These are phyloP conservation scores for Halophytophthora polymorphica DNA, from an alignment of 352 stramenopile species.

Conservation along the genomic window DNA sequence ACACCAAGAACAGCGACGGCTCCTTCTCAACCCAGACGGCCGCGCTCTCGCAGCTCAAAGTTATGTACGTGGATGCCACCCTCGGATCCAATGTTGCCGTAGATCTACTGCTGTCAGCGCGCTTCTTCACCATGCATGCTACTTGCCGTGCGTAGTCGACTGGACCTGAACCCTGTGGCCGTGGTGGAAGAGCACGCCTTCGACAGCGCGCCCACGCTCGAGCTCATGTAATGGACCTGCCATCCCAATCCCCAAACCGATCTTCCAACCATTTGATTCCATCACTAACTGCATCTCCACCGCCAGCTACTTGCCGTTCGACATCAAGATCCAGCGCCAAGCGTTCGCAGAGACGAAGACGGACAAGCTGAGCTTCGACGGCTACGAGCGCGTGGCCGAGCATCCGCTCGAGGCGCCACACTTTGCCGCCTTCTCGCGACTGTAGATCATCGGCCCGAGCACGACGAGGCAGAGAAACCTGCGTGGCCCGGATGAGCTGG, in stretches of 20 bases:
- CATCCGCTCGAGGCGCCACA: slow-evolving; percentile 65
- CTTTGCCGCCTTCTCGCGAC: slow-evolving; percentile 52
- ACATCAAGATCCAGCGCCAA: slow-evolving; percentile 73
- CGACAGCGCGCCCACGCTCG: slow-evolving; percentile 36
- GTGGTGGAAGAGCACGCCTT: slow-evolving; percentile 82
- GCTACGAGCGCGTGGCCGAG: slow-evolving; percentile 43
- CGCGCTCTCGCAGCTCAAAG: slow-evolving; percentile 54
- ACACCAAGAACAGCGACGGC: slow-evolving; percentile 49
- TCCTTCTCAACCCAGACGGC: slow-evolving; percentile 40
- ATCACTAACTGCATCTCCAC: not conserved
- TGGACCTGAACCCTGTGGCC: slow-evolving; percentile 70
- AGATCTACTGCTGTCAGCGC: not conserved
- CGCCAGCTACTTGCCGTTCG: slow-evolving; percentile 63
- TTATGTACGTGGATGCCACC: slow-evolving; percentile 60
- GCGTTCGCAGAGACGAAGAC: slow-evolving; percentile 74
- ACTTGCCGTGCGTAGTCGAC: slow-evolving; percentile 29
- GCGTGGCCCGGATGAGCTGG: too few species aligned
- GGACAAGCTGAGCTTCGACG: slow-evolving; percentile 62
- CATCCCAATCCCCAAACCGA: slow-evolving; percentile 1
- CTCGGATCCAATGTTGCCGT: too few species aligned
- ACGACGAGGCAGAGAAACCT: too few species aligned
- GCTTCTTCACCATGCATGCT: slow-evolving; percentile 2
- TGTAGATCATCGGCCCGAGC: too few species aligned
- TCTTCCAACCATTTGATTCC: slow-evolving; percentile 2
- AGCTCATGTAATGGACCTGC: slow-evolving; percentile 48